A percentile compares a stretch with the other conserved stretches of the same genome.
Conservation (phyloP, 192 early-diverging fungal species). For the Coemansia sp. region DNA sequence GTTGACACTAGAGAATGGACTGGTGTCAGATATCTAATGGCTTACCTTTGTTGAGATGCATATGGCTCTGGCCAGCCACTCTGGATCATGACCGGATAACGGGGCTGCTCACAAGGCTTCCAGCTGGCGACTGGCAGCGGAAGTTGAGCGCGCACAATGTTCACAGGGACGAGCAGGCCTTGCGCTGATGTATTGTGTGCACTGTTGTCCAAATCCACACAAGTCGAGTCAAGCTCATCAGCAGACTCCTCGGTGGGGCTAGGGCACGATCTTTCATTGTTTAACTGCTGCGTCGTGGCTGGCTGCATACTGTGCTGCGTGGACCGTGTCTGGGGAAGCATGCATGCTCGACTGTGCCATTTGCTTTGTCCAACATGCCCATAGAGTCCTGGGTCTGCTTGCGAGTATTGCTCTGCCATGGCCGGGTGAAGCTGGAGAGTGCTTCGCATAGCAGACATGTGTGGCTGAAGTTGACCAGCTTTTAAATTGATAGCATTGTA, state of each 20-base stretch:
- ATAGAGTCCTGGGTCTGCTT: background rate
- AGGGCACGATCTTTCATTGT: background rate
- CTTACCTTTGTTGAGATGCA: conserved; percentile 1
- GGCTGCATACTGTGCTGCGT: background rate
- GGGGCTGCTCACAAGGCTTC: background rate
- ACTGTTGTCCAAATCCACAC: conserved; percentile 21
- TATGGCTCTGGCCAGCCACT: background rate
- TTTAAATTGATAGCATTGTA: background rate
- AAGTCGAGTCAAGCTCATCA: conserved; percentile 29
- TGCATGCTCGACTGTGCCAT: background rate
- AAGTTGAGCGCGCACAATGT: background rate
- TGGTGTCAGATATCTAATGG: background rate
- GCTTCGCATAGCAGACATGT: conserved; percentile 27
- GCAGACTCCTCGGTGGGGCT: conserved; percentile 7
- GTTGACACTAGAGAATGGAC: background rate
- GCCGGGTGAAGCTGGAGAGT: conserved; percentile 13
- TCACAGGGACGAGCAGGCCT: background rate
- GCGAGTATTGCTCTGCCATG: background rate
- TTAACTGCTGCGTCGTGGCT: background rate
- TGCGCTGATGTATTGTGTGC: background rate
- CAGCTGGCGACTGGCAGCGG: background rate
- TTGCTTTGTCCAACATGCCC: background rate
- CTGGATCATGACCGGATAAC: background rate
- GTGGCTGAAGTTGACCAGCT: background rate
- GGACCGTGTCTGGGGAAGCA: background rate